Conservation (phyloP, 2,329 filamentous ascomycete species). For the Lojkania enalia region DNA sequence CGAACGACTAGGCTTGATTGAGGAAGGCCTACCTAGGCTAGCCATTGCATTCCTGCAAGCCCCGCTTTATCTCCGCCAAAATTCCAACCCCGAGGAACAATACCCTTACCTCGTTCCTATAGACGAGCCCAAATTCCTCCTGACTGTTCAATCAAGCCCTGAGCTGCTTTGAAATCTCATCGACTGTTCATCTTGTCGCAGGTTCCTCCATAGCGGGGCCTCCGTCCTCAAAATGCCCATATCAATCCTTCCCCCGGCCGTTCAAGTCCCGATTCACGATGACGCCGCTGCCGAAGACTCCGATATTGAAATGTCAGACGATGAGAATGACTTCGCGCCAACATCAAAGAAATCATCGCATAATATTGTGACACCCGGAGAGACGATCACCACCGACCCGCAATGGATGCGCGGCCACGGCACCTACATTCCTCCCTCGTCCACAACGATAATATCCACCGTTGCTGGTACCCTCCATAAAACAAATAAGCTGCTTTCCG, state of each 20-base stretch:
- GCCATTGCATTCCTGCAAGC: no score
- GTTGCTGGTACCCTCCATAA: conserved; percentile 88
- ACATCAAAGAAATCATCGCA: conserved; percentile 28
- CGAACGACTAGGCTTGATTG: no score
- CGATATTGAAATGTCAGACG: conserved; percentile 54
- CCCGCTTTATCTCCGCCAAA: no score
- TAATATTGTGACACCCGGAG: conserved; percentile 82
- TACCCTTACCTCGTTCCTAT: no score
- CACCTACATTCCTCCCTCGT: conserved; percentile 70
- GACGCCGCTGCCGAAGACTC: conserved; percentile 49
- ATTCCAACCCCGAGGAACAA: no score
- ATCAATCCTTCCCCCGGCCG: conserved; percentile 59
- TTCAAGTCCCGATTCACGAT: conserved; percentile 37
- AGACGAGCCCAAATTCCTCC: no score
- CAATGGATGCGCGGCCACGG: conserved; percentile 99
- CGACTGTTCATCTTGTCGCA: no score
- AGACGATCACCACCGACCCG: conserved; percentile 84
- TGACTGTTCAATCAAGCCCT: no score
- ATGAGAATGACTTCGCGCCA: conserved; percentile 25
- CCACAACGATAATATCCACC: conserved; percentile 78
- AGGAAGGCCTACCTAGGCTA: no score
- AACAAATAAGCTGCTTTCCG: conserved; percentile 95
- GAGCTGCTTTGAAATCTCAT: no score
- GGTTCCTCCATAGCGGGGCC: no score
- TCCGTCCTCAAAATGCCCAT: conserved; percentile 60